These are phyloP conservation scores for Orbilia oligospora DNA, from an alignment of 2,329 filamentous ascomycete genomes.

Conservation along the genomic window DNA sequence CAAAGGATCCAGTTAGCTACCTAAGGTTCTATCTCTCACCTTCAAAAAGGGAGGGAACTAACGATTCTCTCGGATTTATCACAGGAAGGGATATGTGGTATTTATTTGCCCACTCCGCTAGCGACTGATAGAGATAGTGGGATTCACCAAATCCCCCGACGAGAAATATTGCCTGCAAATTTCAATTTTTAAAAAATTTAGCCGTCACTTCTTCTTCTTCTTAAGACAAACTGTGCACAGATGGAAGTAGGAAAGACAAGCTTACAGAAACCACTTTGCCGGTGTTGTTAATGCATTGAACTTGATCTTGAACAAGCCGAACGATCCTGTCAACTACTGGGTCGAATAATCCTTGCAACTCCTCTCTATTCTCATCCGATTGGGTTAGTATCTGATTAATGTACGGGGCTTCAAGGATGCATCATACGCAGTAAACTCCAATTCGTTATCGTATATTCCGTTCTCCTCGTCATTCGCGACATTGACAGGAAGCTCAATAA, in stretches of 20 bases:
- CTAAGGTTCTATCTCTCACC: not conserved
- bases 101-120: not conserved
- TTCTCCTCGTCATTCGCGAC: slow-evolving; percentile 52
- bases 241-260: not conserved
- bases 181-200: too few species aligned
- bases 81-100: slow-evolving; percentile 23
- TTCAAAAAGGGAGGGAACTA: slow-evolving; percentile 1
- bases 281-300: not conserved
- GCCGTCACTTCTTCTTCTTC: too few species aligned
- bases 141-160: slow-evolving; percentile 57
- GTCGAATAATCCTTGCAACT: slow-evolving; percentile 56
- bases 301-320: slow-evolving; percentile 34
- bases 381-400: not conserved
- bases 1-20: not conserved
- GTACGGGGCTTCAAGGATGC: too few species aligned
- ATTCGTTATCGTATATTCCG: slow-evolving; percentile 57
- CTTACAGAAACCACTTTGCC: not conserved
- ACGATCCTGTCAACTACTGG: slow-evolving; percentile 53
- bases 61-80: slow-evolving; percentile 51
- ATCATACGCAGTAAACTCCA: slow-evolving; percentile 47
- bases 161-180: slow-evolving; percentile 35
- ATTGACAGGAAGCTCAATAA: slow-evolving; percentile 34
- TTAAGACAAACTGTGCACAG: too few species aligned
- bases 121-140: slow-evolving; percentile 37
- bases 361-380: not conserved